phyloP scores from a whole-genome alignment of 2,329 filamentous ascomycete species.

The Scedosporium apiospermum region DNA sequence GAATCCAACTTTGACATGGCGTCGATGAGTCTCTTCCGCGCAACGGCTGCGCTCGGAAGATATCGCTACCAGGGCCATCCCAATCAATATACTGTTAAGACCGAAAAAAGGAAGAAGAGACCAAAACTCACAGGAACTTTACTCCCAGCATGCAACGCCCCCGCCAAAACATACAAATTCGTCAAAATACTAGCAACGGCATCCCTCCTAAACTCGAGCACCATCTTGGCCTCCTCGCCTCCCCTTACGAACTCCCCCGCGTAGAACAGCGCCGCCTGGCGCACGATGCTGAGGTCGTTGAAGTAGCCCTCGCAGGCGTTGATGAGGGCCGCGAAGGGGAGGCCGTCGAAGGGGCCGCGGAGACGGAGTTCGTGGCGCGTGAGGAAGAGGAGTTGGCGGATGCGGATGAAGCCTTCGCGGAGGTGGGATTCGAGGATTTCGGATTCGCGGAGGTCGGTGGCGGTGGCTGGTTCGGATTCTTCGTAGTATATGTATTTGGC shows the following conservation, averaged over 20 bases:
- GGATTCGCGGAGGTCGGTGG: conserved; percentile 40
- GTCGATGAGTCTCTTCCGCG: conserved; percentile 41
- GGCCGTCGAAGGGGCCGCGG: conserved; percentile 45
- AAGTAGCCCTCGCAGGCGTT: conserved; percentile 49
- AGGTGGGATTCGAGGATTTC: conserved; percentile 50
- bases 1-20: conserved; percentile 38
- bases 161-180: conserved; percentile 48
- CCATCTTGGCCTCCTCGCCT: conserved; percentile 35
- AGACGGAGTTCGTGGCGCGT: conserved; percentile 49
- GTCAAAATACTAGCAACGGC: conserved; percentile 48
- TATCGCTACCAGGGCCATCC: conserved; percentile 28
- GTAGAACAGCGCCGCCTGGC: conserved; percentile 49
- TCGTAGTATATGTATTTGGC: conserved; percentile 51
- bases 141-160: conserved; percentile 39
- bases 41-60: conserved; percentile 44
- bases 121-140: conserved; percentile 34
- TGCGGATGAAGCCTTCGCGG: conserved; percentile 49
- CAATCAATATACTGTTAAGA: background rate
- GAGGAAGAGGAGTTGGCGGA: conserved; percentile 34
- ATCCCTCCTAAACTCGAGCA: conserved; percentile 43
- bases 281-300: conserved; percentile 47
- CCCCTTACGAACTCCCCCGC: conserved; percentile 42
- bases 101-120: background rate
- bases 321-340: conserved; percentile 46
- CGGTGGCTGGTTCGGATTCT: conserved; percentile 39